Base-by-base conservation (phyloP, 129 eudicot genomes). In the Tanacetum coccineum region DNA sequence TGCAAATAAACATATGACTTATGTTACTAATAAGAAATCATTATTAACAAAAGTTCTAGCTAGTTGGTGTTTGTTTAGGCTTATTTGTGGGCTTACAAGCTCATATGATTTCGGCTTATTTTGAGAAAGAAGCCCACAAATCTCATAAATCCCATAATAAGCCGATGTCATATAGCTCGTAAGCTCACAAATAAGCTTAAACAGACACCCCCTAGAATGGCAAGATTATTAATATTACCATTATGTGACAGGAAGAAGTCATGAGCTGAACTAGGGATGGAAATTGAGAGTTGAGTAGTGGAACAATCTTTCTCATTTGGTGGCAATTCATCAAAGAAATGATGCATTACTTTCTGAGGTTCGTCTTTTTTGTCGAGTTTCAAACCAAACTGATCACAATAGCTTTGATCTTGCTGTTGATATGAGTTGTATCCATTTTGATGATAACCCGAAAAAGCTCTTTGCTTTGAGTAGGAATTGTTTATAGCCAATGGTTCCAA, bases 311-410 rank as follows among this genome's bases (percentile, higher is more conserved):
- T 68, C 76, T 79, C 73, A 51, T 74, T 74, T 47, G 73, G 87
- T 46, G 87, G 87, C 92, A 91, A 82, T 72, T 91, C 96, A 76
- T 88, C 96, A 74, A 88, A 81, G 80, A 91, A 91, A 82, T 88
- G 96, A 55, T 91, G 96, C 93, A 88, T 91, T 1, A 87, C 90
- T 75, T 88, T 87, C 88, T 88, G 87, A 36, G 89, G 87, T 26
- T 82, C 80, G 55, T 81, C 78, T 62, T 82, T 71, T 62, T 74
- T 82, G 28, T 67, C 82, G 65, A 61, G 42, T 73, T 77, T 77
- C 56, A 70, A 36, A 18, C 62, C 56, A 21, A 77, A 15, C 2
- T 78, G 64, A 51, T 64, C 50, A 68, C 68, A 39, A 53, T 70
- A 70, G 45, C 63, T 36, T 0, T 81, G 80, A 55, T 76, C 68